Percentiles rank a stretch among this genome's conserved stretches.
These are phyloP conservation scores for Daucus carota DNA, from an alignment of 129 eudicot species.

Conservation along the genomic window DNA sequence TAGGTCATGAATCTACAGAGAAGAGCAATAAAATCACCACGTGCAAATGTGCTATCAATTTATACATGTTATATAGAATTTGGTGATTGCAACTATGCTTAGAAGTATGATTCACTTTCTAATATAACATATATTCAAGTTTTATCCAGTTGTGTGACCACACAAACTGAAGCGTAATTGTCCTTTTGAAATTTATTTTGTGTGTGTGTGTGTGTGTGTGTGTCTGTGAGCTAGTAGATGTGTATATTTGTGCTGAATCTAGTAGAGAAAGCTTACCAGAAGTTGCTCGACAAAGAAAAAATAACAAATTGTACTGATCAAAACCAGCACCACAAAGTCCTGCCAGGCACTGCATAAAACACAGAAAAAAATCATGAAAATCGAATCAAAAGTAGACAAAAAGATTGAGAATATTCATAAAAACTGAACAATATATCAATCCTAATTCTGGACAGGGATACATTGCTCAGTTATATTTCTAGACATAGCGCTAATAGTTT, in stretches of 20 bases:
- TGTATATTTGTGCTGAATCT: background rate
- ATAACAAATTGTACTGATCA: conserved; percentile 85
- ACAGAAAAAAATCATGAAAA: conserved; percentile 1
- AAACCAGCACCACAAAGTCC: conserved; percentile 85
- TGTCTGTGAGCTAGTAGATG: background rate
- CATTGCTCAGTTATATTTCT: background rate
- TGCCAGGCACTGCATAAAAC: conserved; percentile 75
- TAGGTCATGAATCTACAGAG: conserved; percentile 51
- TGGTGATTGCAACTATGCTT: background rate
- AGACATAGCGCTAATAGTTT: background rate
- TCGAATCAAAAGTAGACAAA: background rate
- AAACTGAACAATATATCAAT: background rate
- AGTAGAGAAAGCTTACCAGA: conserved; percentile 37
- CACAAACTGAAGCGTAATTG: background rate
- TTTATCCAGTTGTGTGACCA: background rate
- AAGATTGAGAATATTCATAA: background rate
- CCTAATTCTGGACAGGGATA: background rate
- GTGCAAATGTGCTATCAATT: background rate
- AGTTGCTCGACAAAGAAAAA: conserved; percentile 93
- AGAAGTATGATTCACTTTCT: background rate
- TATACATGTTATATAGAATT: background rate
- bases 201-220: background rate
- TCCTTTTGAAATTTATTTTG: too few relatives aligned
- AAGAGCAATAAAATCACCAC: background rate
- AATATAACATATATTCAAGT: background rate